These are phyloP conservation scores for Nothopassalora personata DNA, from an alignment of 2,329 filamentous ascomycete species.

Conservation along the genomic window DNA sequence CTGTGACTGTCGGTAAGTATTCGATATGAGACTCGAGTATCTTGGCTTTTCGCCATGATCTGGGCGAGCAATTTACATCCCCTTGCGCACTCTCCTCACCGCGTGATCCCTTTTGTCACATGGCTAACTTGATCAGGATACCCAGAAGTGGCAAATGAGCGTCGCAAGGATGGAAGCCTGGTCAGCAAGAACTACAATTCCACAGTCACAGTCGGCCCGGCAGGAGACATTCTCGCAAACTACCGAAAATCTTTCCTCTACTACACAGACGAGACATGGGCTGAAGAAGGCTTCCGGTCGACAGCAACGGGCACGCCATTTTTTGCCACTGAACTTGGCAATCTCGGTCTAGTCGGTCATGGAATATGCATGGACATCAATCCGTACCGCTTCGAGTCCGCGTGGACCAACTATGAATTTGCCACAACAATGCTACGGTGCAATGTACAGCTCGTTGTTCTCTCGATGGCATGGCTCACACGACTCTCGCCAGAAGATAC, in stretches of 20 bases:
- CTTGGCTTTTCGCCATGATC: not conserved
- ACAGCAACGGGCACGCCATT: slow-evolving; percentile 16
- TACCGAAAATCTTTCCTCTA: slow-evolving; percentile 63
- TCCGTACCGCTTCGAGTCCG: slow-evolving; percentile 55
- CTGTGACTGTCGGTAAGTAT: slow-evolving; percentile 55
- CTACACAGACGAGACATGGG: slow-evolving; percentile 63
- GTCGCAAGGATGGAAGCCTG: slow-evolving; percentile 5
- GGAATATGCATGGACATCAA: slow-evolving; percentile 58
- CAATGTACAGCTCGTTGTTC: slow-evolving; percentile 57
- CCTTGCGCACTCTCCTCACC: not conserved
- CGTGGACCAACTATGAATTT: slow-evolving; percentile 55
- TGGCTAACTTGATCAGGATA: slow-evolving; percentile 45
- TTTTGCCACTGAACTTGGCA: slow-evolving; percentile 38
- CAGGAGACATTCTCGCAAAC: slow-evolving; percentile 51
- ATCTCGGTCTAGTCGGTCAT: slow-evolving; percentile 35
- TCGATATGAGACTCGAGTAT: not conserved
- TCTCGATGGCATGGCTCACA: slow-evolving; percentile 77
- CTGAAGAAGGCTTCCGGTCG: slow-evolving; percentile 30
- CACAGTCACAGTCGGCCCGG: slow-evolving; percentile 52
- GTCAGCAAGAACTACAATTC: slow-evolving; percentile 49
- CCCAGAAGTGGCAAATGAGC: slow-evolving; percentile 50
- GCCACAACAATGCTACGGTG: slow-evolving; percentile 53
- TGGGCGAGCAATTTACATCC: no score
- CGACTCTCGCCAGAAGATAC: slow-evolving; percentile 46
- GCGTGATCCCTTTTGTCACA: not conserved